Evolutionary conservation across 1,139 yeast genomes (phyloP), one percentile per base, ranked within the genome.

Genomic region (Kurtzmaniella natalensis): DNA sequence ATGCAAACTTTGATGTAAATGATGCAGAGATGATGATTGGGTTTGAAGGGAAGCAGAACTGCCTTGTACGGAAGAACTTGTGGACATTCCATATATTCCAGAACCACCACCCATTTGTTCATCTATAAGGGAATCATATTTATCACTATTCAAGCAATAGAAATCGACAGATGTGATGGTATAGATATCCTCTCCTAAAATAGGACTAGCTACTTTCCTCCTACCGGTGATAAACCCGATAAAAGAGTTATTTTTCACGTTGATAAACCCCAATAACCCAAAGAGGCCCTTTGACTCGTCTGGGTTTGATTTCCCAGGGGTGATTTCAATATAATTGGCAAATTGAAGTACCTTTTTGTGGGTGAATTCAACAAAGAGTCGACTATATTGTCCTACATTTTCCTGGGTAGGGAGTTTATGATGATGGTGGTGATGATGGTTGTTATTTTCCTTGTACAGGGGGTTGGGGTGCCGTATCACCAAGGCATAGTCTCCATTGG

Each of bases 191-290:
- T 81, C 84, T 4, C 68, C 61, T 0, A 76, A 59, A 18, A 76
- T 59, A 0, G 85, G 80, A 15, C 77, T 70, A 0, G 85, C 92
- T 10, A 78, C 76, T 25, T 70, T 70, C 20, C 60, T 59, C n/a
- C 74, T 67, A 15, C 69, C 64, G 3, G 82, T 72, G 25, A 83
- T 70, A 31, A 81, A 71, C 2, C 81, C 81, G 17, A 81, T 53
- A 46, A 69, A 81, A 6, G 76, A 63, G 32, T 68, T 64, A 4
- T 73, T 73, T 43, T 79, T 78, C 16, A 79, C 55, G 24, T 69
- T 61, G 18, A 80, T 58, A 18, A 82, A 53, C 1, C 94, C 94
- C 24, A 81, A 52, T 26, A 81, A 66, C 2, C 85, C 89, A 40
- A 64, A 55, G 30, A 77, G 61, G 30, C 58, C 57, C 30, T 58